A percentile compares a stretch with the other conserved stretches of the same genome.
These are phyloP conservation scores for Telopea speciosissima DNA, from an alignment of 177 flowering plant genomes.

Conservation along the genomic window DNA sequence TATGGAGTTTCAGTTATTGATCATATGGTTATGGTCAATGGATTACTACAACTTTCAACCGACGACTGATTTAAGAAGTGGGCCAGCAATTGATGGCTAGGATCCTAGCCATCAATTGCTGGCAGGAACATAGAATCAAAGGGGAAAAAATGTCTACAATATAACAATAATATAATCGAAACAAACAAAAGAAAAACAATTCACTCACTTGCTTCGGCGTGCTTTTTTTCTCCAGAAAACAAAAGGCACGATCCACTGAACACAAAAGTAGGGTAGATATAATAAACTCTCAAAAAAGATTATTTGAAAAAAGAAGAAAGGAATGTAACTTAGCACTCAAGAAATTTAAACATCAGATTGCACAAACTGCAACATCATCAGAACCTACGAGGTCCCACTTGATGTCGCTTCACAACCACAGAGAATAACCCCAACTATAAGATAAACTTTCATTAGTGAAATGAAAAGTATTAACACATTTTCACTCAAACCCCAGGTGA, in stretches of 20 bases:
- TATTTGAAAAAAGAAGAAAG: neutral
- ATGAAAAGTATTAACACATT: neutral
- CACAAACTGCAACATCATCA: neutral
- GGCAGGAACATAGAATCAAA: neutral
- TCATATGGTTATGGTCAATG: neutral
- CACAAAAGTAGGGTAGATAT: neutral
- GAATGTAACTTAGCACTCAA: neutral
- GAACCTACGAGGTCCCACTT: neutral
- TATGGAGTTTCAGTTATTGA: neutral
- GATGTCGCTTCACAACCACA: neutral
- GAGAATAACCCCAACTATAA: neutral
- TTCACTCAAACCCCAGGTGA: neutral
- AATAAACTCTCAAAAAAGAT: neutral
- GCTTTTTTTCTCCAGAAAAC: constrained; percentile 73
- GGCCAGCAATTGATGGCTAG: neutral
- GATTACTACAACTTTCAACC: neutral
- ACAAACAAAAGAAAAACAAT: neutral
- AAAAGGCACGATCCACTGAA: constrained; percentile 65
- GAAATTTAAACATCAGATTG: neutral
- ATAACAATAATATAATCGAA: neutral
- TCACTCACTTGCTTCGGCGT: constrained; percentile 64
- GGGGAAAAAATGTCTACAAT: neutral
- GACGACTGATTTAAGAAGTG: neutral
- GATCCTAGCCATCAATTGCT: too few relatives aligned
- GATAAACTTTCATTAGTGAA: neutral